Conservation (phyloP, 106 monocot genomes). For the Platanthera zijinensis region DNA sequence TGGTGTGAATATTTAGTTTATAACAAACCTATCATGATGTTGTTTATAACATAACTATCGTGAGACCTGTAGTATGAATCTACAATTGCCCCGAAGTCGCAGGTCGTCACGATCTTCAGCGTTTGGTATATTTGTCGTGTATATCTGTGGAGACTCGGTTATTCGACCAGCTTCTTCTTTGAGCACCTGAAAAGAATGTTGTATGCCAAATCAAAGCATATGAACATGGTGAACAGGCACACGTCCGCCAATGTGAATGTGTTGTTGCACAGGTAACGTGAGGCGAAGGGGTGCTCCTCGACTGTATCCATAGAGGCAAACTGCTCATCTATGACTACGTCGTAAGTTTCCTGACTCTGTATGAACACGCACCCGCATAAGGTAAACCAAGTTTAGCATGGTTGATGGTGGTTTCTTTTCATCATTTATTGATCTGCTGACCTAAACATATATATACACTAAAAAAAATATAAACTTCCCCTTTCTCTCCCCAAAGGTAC, state of each 20-base stretch:
- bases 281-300: conserved; percentile 43
- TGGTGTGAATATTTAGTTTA: too few relatives aligned
- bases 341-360: conserved; percentile 86
- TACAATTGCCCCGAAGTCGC: conserved; percentile 72
- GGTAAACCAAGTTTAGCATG: too few relatives aligned
- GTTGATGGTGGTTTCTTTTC: too few relatives aligned
- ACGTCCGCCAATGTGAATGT: conserved; percentile 71
- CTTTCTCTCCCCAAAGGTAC: too few relatives aligned
- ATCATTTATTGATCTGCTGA: too few relatives aligned
- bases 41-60: too few relatives aligned
- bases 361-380: conserved; percentile 92
- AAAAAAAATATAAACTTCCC: too few relatives aligned
- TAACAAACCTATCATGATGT: too few relatives aligned
- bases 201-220: conserved; percentile 80
- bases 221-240: conserved; percentile 82
- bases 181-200: conserved; percentile 74
- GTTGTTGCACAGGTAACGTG: conserved; percentile 75
- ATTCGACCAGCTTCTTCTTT: too few relatives aligned
- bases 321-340: conserved; percentile 44
- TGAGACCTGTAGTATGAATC: conserved; percentile 67
- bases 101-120: conserved; percentile 64
- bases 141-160: conserved; percentile 68
- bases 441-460: too few relatives aligned
- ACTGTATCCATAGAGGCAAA: conserved; percentile 60
- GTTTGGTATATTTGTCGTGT: conserved; percentile 84